phyloP scores from a whole-genome alignment of 179 eudicot genomes.

The Spinacia oleracea region DNA sequence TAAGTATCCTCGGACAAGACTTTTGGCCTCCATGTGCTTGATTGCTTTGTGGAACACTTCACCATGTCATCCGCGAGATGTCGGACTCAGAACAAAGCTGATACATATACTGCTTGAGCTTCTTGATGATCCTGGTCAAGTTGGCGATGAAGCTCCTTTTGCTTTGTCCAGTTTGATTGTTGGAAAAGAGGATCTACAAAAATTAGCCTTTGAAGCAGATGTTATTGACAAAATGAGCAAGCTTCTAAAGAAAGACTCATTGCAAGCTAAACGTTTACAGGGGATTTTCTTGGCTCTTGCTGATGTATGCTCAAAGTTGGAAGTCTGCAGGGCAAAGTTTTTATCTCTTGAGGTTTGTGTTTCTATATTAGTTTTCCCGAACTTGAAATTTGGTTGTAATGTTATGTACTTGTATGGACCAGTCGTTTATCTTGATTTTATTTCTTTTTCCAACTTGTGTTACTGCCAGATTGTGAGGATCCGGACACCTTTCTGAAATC shows the following conservation, averaged over 20 bases:
- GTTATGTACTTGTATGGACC: slow-evolving; percentile 5
- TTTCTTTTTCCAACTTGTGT: not conserved
- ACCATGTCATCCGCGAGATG: slow-evolving; percentile 60
- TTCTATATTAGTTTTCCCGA: slow-evolving; percentile 7
- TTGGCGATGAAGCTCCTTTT: slow-evolving; percentile 96
- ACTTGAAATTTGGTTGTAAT: not conserved
- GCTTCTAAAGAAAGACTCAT: slow-evolving; percentile 45
- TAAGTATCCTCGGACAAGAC: slow-evolving; percentile 72
- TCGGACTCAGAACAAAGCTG: slow-evolving; percentile 56
- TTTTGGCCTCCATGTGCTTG: slow-evolving; percentile 81
- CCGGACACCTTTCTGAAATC: not conserved
- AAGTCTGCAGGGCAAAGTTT: slow-evolving; percentile 75
- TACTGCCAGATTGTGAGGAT: not conserved
- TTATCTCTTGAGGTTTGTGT: slow-evolving; percentile 76
- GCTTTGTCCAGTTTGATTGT: slow-evolving; percentile 67
- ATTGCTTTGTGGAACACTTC: slow-evolving; percentile 64
- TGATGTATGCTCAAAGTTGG: slow-evolving; percentile 79
- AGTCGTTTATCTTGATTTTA: not conserved
- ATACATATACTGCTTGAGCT: slow-evolving; percentile 72
- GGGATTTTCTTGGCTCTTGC: slow-evolving; percentile 82
- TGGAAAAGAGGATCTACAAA: slow-evolving; percentile 75
- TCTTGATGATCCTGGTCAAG: slow-evolving; percentile 90
- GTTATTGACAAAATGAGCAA: slow-evolving; percentile 62
- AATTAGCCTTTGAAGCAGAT: slow-evolving; percentile 76
- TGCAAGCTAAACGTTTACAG: slow-evolving; percentile 64